Evolutionary conservation across 768 basidiomycete genomes (phyloP).

Genomic region (Cystofilobasidium ferigula): DNA sequence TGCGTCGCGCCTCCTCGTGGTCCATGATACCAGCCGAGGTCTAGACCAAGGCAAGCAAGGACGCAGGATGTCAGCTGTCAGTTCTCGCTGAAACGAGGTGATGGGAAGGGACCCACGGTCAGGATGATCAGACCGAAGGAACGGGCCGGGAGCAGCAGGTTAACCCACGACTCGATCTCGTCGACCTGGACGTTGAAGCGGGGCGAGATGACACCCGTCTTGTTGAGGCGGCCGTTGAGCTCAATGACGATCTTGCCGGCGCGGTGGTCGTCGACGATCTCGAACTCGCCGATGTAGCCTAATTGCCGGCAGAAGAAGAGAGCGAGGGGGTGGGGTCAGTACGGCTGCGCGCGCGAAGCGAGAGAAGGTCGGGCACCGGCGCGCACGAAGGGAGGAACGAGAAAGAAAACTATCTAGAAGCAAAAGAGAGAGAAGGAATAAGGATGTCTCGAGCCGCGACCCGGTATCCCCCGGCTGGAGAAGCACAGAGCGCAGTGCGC

Average conservation of each 20-base stretch:
- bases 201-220: slow-evolving; percentile 99
- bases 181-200: slow-evolving; percentile 90
- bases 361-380: too few relatives aligned
- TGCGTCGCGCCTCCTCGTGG: slow-evolving; percentile 96
- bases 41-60: too few relatives aligned
- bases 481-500: not conserved
- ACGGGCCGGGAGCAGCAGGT: slow-evolving; percentile 88
- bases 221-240: slow-evolving; percentile 96
- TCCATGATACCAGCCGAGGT: slow-evolving; percentile 97
- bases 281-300: slow-evolving; percentile 92
- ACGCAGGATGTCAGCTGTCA: too few relatives aligned
- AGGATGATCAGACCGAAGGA: slow-evolving; percentile 94
- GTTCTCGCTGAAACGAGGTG: too few relatives aligned
- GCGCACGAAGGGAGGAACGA: not conserved
- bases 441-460: slow-evolving; percentile 18
- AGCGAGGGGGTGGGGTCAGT: slow-evolving; percentile 14
- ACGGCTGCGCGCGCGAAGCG: not conserved
- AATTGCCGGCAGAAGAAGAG: slow-evolving; percentile 11
- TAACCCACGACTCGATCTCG: slow-evolving; percentile 73
- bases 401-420: slow-evolving; percentile 21
- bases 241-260: slow-evolving; percentile 96
- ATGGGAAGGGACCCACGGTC: too few relatives aligned
- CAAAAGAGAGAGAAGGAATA: slow-evolving; percentile 27
- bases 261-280: slow-evolving; percentile 97
- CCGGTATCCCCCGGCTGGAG: slow-evolving; percentile 11